Evolutionary conservation across 2,329 filamentous ascomycete genomes (phyloP).

Genomic region (Elsinoe batatas): DNA sequence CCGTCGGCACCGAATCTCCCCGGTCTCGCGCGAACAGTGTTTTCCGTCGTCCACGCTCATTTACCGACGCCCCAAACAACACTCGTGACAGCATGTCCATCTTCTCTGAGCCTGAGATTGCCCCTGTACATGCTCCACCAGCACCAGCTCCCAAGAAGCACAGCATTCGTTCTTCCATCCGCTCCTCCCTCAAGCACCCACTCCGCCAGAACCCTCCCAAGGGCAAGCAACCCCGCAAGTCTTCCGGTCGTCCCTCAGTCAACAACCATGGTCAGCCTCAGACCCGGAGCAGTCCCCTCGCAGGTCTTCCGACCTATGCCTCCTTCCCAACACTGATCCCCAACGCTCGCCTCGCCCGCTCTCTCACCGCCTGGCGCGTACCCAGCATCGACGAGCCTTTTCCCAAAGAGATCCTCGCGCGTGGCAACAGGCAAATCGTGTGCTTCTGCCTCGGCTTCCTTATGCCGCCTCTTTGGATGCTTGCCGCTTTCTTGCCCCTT

Average conservation of each 20-base stretch:
- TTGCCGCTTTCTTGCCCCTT: conserved; percentile 27
- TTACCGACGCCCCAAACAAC: conserved; percentile 13
- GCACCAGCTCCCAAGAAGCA: conserved; percentile 20
- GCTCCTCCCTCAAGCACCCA: conserved; percentile 9
- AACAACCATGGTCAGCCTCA: not conserved
- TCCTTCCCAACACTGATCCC: conserved; percentile 23
- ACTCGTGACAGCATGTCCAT: conserved; percentile 16
- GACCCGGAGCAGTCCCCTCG: not conserved
- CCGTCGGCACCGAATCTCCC: conserved; percentile 12
- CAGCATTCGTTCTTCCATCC: conserved; percentile 12
- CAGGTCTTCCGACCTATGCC: conserved; percentile 18
- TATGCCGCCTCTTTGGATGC: conserved; percentile 28
- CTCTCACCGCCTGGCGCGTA: conserved; percentile 25
- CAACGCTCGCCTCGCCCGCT: conserved; percentile 18
- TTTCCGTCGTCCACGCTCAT: conserved; percentile 24
- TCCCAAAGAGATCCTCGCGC: conserved; percentile 24
- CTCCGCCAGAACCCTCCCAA: conserved; percentile 14
- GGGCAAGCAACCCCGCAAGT: not conserved
- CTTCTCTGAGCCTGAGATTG: conserved; percentile 10
- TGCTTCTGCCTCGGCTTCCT: conserved; percentile 29
- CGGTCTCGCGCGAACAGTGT: conserved; percentile 27
- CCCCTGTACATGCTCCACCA: conserved; percentile 18
- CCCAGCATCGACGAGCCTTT: conserved; percentile 28
- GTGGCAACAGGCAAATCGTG: conserved; percentile 28
- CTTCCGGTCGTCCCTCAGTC: not conserved